Conservation (phyloP, 1,284 basidiomycete species). For the Xerocomus amazonicus region DNA sequence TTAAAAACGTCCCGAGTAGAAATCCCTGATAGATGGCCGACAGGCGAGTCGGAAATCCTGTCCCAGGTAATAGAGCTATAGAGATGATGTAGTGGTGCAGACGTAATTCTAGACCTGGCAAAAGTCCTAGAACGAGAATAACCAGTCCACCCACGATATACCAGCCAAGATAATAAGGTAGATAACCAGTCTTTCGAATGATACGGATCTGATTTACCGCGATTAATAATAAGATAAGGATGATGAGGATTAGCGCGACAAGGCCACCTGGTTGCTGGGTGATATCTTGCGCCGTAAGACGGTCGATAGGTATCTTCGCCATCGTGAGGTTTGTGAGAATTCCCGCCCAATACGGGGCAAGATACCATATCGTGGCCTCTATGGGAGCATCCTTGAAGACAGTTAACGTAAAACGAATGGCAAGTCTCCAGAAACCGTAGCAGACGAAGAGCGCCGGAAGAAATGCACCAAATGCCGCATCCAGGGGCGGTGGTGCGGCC, state of each 20-base stretch:
- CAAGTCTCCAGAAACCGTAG: slow-evolving; percentile 78
- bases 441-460: slow-evolving; percentile 76
- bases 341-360: slow-evolving; percentile 81
- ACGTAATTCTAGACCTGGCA: slow-evolving; percentile 67
- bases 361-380: slow-evolving; percentile 72
- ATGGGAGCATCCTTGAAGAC: slow-evolving; percentile 65
- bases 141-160: slow-evolving; percentile 67
- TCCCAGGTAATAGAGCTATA: slow-evolving; percentile 73
- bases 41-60: slow-evolving; percentile 77
- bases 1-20: slow-evolving; percentile 78
- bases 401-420: slow-evolving; percentile 73
- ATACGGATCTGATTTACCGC: slow-evolving; percentile 78
- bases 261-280: slow-evolving; percentile 66
- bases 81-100: slow-evolving; percentile 77
- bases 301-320: slow-evolving; percentile 69
- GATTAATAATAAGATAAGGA: slow-evolving; percentile 57
- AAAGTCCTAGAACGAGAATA: slow-evolving; percentile 60
- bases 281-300: slow-evolving; percentile 72
- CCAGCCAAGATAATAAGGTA: slow-evolving; percentile 72
- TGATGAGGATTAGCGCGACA: slow-evolving; percentile 66
- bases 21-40: slow-evolving; percentile 80
- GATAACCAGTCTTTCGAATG: slow-evolving; percentile 79
- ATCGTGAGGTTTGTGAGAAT: slow-evolving; percentile 63
- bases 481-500: slow-evolving; percentile 63
- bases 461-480: slow-evolving; percentile 71